Conservation (phyloP, 169 alveolate genomes). For the Plasmodium relictum region DNA sequence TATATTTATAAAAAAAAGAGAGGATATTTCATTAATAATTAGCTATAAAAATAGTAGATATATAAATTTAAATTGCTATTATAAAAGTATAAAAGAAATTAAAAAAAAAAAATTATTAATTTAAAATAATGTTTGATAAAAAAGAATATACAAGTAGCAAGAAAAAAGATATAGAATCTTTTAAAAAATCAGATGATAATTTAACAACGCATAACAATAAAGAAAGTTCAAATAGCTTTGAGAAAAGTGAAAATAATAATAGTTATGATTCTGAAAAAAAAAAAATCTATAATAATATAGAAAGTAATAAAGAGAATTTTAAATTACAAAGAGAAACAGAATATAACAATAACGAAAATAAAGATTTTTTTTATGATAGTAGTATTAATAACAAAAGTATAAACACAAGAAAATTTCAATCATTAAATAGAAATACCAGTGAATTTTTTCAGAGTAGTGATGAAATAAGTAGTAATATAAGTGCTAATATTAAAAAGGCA, state of each 20-base stretch:
- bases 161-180: conserved; percentile 21
- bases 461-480: conserved; percentile 22
- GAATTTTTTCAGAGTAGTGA: conserved; percentile 20
- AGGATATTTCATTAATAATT: too few species aligned
- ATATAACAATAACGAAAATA: neutral
- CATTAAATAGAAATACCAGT: neutral
- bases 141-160: conserved; percentile 14
- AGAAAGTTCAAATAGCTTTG: conserved; percentile 23
- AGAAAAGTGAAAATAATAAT: conserved; percentile 17
- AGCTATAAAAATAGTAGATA: too few species aligned
- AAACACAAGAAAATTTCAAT: neutral
- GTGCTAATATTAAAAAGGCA: neutral
- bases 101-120: neutral
- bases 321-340: neutral
- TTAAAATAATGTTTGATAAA: conserved; percentile 31
- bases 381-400: neutral
- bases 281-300: conserved; percentile 1
- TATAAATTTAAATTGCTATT: too few species aligned
- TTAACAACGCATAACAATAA: conserved; percentile 7
- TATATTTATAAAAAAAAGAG: too few species aligned
- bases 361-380: conserved; percentile 3
- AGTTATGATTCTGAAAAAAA: conserved; percentile 11
- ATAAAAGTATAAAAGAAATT: neutral
- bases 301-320: neutral
- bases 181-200: conserved; percentile 43